These are phyloP conservation scores for Ramalina peruviana DNA, from an alignment of 495 filamentous ascomycete species.

Conservation along the genomic window DNA sequence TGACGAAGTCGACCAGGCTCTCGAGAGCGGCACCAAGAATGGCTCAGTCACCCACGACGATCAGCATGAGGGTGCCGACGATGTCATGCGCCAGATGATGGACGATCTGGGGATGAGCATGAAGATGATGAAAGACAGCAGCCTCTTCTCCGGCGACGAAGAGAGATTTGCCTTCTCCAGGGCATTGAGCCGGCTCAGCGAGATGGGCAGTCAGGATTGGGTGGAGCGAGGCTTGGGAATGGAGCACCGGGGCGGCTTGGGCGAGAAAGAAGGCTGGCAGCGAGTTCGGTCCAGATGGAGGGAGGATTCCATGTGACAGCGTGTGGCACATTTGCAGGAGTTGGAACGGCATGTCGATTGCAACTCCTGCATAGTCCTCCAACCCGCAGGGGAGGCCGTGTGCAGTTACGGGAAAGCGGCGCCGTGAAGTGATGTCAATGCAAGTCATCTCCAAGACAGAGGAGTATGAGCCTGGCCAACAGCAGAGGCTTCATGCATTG, in stretches of 20 bases:
- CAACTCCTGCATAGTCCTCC: no score
- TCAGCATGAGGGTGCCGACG: constrained; percentile 50
- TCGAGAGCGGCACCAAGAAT: constrained; percentile 22
- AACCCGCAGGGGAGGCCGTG: no score
- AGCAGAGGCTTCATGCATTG: no score
- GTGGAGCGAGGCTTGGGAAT: constrained; percentile 73
- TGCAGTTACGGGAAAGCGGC: no score
- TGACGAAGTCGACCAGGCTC: constrained; percentile 46
- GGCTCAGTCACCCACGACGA: constrained; percentile 19
- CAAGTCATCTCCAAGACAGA: no score
- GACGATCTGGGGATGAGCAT: constrained; percentile 85
- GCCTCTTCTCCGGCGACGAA: constrained; percentile 87
- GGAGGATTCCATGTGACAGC: constrained; percentile 55
- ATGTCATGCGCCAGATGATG: constrained; percentile 82
- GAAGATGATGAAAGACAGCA: constrained; percentile 68
- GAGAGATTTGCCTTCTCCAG: constrained; percentile 92
- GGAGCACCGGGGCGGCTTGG: constrained; percentile 40
- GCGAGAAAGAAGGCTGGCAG: constrained; percentile 49
- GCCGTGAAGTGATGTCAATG: no score
- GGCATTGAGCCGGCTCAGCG: constrained; percentile 65
- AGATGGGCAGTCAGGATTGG: constrained; percentile 95
- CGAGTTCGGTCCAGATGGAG: constrained; percentile 52
- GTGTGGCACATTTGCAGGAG: no score
- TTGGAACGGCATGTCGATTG: no score
- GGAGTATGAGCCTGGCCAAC: no score